Base-by-base conservation (phyloP, 2,329 filamentous ascomycete genomes). In the Paracoccidioides brasiliensis region DNA sequence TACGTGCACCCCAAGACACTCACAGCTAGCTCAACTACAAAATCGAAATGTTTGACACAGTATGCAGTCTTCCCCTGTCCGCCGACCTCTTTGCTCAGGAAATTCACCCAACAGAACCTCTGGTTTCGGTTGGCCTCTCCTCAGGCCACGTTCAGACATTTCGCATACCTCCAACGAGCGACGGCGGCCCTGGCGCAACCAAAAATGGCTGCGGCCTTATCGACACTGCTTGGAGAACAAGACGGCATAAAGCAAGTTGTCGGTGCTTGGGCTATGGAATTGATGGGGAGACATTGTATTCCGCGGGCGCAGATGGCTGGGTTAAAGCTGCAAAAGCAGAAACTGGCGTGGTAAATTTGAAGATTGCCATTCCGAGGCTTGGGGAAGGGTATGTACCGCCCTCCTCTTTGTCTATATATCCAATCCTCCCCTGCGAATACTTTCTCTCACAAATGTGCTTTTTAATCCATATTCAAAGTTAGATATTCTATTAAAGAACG, bases 241-340 rank as follows among this genome's bases (percentile, higher is more conserved):
- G 84, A 62, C 80, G 93, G 58, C 93, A 98, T 74, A 95, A 95
- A 76, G 91, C 90, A 10, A 96, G 90, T 77, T 97, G 91, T 68
- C 80, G 93, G 54, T 84, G 82, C 58, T 74, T 97, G 55, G 82
- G 79, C 4, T 97, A 90, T 72, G 85, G 83, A 60, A 71, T 82
- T 56, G 90, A 96, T 68, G 93, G 91, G 14, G 75, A 80, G 61
- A 78, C 84, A 76, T 71, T 78, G 73, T 83, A 77, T 62, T 78
- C 76, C 22, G 76, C 79, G 3, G 82, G 82, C 44, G 81, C 80
- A 8, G 82, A 85, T 67, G 81, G 80, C 49, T 70, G 84, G 45
- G 76, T 84, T 54, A 85, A 85, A 65, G 76, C 76, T 43, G 82
- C 82, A 30, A 76, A 76, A 59, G 71, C 74, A 10, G 75, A 77